Evolutionary conservation across 2,329 filamentous ascomycete species (phyloP), one percentile per base, ranked within the genome.

Genomic region (Ophiostoma quercus): DNA sequence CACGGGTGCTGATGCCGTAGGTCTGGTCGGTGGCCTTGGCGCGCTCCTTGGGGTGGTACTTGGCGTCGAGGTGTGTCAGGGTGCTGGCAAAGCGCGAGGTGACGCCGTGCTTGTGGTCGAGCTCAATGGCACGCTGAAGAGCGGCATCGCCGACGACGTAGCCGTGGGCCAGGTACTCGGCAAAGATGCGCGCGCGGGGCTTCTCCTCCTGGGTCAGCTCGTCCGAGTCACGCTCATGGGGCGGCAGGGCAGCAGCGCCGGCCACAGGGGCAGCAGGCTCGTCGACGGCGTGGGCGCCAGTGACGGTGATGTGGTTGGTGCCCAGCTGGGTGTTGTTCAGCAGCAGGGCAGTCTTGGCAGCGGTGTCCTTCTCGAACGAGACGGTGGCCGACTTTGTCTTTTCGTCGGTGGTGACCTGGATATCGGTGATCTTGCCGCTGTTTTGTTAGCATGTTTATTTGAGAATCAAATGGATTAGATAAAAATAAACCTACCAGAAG

Each of bases 241-340:
- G 84, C n/a, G 68, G 63, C 8, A 37, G 19, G 2, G 62, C 39
- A 29, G 85, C 84, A 70, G 84, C 82, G 71, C 82, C 83, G 66
- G 86, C 81, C 2, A 66, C 39, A 32, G 39, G 34, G 1, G 43
- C 37, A n/a, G 72, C 82, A 66, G 86, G 81, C 69, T 83, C 82
- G 74, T 90, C 87, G 66, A 85, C 84, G 68, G 84, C 82, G 74
- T 88, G 89, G 67, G 86, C 86, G 73, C 88, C 86, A 62, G 89
- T 86, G 67, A 93, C 87, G 70, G 87, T 84, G 78, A 99, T 96
- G 77, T 95, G 88, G 74, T 94, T 92, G 71, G 90, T 82, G 73
- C 94, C 94, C 67, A 99, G 90, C 81, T 96, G 91, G 68, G 95
- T 99, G 84, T 97, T 96, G 83, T 98, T 94, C 74, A 99, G 89